Base-by-base conservation (phyloP, 2,329 filamentous ascomycete genomes). In the Tolypocladium amazonense region DNA sequence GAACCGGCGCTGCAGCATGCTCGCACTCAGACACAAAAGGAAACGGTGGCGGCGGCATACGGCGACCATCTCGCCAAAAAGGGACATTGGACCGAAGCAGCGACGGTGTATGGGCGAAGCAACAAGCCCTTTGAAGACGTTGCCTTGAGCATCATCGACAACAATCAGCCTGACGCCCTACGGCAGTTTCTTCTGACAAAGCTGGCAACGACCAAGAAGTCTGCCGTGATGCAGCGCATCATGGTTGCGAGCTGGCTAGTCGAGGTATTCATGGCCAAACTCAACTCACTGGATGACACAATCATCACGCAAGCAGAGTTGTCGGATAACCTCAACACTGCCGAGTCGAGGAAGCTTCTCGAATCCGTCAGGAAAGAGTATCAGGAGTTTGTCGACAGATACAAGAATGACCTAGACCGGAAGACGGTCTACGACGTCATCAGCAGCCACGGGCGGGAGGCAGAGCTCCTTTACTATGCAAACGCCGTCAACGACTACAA, bases 71-170 rank as follows among this genome's bases (percentile, higher is more conserved):
- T 99, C 11, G 87, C 92, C 45, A 84, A 83, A 60, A 93, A 90
- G 73, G 89, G 90, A 3, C 86, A 89, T 58, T 97, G 87, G 72
- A 76, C 85, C 58, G 92, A 99, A 71, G 94, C 94, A 47, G 94
- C 95, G 0, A 83, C 85, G 12, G 85, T 97, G 2, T 97, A 96
- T 71, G 94, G 94, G 15, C 91, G 91, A 72, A 97, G 94, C 74
- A 97, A 90, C 71, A 97, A 97, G 76, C 87, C 91, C 0, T 99
- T 99, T 65, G 94, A 99, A 71, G 92, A 99, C 70, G 93, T 99
- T 54, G 92, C 92, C 27, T 79, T 99, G 41, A 87, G 86, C 1
- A 89, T 99, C 68, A 92, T 99, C 65, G 92, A 97, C 73, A 88
- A 89, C 64, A 87, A 87, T 45, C 91, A 97, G 72, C 88, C 91